phyloP scores from a whole-genome alignment of 805 yeast genomes.

The Metschnikowia noctiluminum region DNA sequence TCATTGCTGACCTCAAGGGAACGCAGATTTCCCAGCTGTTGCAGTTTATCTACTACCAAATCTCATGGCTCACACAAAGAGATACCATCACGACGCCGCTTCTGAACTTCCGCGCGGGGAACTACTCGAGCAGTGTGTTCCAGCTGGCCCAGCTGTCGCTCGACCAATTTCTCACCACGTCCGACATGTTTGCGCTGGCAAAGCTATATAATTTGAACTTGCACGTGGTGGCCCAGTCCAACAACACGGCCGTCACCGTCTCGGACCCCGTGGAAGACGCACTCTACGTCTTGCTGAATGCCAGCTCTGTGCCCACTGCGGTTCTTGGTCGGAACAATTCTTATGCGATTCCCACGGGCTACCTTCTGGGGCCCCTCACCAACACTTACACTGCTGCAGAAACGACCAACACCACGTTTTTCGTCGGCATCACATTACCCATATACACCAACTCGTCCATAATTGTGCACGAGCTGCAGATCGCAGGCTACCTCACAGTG shows the following conservation, averaged over 20 bases:
- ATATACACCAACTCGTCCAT: conserved; percentile 72
- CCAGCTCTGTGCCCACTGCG: conserved; percentile 42
- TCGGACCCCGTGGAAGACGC: conserved; percentile 29
- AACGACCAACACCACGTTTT: conserved; percentile 32
- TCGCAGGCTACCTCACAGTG: conserved; percentile 71
- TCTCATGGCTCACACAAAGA: conserved; percentile 58
- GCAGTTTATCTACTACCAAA: conserved; percentile 62
- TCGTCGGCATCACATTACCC: conserved; percentile 76
- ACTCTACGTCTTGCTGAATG: conserved; percentile 51
- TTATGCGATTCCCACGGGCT: conserved; percentile 19
- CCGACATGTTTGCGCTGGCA: conserved; percentile 61
- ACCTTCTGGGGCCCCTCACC: conserved; percentile 61
- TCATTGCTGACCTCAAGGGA: conserved; percentile 77
- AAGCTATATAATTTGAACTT: conserved; percentile 63
- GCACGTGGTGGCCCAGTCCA: conserved; percentile 39
- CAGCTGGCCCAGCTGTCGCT: conserved; percentile 43
- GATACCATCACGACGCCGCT: conserved; percentile 61
- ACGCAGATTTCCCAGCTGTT: conserved; percentile 73
- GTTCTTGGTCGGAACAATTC: conserved; percentile 23
- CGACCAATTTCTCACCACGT: conserved; percentile 61
- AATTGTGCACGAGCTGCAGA: conserved; percentile 46
- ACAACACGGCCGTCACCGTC: conserved; percentile 26
- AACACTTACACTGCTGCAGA: conserved; percentile 27
- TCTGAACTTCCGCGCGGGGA: conserved; percentile 67
- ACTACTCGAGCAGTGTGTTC: conserved; percentile 46